Evolutionary conservation across 208 protist species (phyloP), one percentile per base, ranked within the genome.

Genomic region (Acanthamoeba culbertsoni): DNA sequence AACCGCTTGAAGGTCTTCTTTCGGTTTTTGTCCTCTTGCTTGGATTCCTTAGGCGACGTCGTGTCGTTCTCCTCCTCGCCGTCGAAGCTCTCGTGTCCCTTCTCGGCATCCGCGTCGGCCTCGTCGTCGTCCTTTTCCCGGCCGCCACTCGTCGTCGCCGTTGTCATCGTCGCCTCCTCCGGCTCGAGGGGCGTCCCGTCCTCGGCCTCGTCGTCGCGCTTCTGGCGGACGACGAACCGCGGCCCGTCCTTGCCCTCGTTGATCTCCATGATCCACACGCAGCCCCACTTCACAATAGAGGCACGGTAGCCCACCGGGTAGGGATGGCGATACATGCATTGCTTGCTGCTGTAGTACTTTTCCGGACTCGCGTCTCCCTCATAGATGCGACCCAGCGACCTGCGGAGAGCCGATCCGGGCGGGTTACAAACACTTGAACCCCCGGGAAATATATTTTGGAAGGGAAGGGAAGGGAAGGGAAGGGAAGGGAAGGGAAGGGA

Each of bases 251-350:
- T 2, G 28, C 86, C 86, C 33, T 92, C 86, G n/a, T 92, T 43
- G 35, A 92, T 92, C 42, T 71, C 62, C 86, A 92, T 92, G 55
- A 92, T 77, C 86, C 86, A 92, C 42, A 89, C 86, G 10, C 20
- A 45, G 23, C 86, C 86, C 86, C 86, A 92, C 42, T 92, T 71
- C 53, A 42, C 59, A 2, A n/a, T 77, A 14, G 62, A 63, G 5
- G 86, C 86, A 3, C 53, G 55, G 31, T 92, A 92, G 10, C 86
- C 86, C 42, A 92, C 63, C 14, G 86, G 86, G 43, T 92, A 92
- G 1, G 86, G 62, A 73, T 92, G 86, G 0, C 86, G 55, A 33
- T 92, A 77, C 53, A 71, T 71, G 86, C 86, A 92, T 59, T 92
- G 82, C 55, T 68, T 89, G 55, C 82, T 89, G 86, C 86, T 92